A percentile compares a stretch with the other conserved stretches of the same genome.
Evolutionary conservation across 192 early-diverging fungal species (phyloP).

Genomic region (Mortierella hygrophila): DNA sequence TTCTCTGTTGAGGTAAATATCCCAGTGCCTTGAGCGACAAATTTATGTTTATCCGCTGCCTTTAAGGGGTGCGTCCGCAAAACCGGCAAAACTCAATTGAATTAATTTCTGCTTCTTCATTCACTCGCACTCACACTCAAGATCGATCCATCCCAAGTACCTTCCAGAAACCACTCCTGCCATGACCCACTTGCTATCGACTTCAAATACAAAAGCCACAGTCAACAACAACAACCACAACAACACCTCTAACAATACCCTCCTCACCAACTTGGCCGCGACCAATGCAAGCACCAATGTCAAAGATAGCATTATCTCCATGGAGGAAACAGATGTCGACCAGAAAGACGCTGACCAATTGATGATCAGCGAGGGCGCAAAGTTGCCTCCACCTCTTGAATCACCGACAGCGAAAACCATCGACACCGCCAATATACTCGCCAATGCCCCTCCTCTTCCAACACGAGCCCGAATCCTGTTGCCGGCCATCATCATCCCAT

Average conservation of each 20-base stretch:
- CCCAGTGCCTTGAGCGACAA: too few relatives aligned
- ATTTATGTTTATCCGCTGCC: too few relatives aligned
- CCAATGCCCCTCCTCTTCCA: not conserved
- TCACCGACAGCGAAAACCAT: not conserved
- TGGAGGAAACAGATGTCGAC: not conserved
- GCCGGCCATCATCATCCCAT: conserved; percentile 57
- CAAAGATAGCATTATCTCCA: not conserved
- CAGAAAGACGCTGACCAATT: not conserved
- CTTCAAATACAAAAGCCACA: not conserved
- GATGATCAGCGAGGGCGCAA: not conserved
- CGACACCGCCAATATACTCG: too few relatives aligned
- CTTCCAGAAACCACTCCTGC: not conserved
- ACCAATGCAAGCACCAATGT: too few relatives aligned
- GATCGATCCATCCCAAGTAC: too few relatives aligned
- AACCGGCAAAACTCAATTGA: too few relatives aligned
- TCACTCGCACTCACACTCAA: too few relatives aligned
- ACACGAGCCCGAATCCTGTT: conserved; percentile 4
- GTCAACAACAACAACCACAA: not conserved
- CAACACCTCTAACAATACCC: not conserved
- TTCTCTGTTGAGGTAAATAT: too few relatives aligned
- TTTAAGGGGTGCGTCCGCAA: too few relatives aligned
- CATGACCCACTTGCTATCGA: not conserved
- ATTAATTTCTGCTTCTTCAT: too few relatives aligned
- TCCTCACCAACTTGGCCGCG: not conserved
- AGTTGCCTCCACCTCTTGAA: not conserved